These are phyloP conservation scores for Tilletiaria anomala DNA, from an alignment of 1,284 basidiomycete genomes.

Conservation along the genomic window DNA sequence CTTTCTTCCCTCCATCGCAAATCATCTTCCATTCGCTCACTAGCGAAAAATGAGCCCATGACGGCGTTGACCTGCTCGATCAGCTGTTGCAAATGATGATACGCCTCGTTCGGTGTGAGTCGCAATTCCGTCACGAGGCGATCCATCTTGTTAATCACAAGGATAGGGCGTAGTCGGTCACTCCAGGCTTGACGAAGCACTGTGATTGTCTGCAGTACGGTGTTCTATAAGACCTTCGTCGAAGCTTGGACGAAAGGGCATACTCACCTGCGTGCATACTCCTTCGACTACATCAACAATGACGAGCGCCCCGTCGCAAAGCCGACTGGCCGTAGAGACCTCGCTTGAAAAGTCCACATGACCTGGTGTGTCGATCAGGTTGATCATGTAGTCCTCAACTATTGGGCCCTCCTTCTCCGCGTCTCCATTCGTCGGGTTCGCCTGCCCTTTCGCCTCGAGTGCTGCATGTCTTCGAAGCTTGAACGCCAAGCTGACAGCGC, in stretches of 20 bases:
- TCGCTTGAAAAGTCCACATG: constrained; percentile 98
- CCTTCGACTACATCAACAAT: constrained; percentile 98
- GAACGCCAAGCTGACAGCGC: constrained; percentile 50
- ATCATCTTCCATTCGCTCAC: constrained; percentile 87
- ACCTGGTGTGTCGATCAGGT: constrained; percentile 96
- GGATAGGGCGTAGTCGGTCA: constrained; percentile 72
- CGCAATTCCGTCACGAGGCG: constrained; percentile 86
- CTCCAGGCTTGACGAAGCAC: constrained; percentile 91
- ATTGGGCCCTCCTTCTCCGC: neutral
- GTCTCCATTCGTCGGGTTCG: neutral
- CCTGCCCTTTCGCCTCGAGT: constrained; percentile 5
- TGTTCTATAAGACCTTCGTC: neutral
- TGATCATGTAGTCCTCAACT: constrained; percentile 56
- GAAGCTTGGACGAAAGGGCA: neutral
- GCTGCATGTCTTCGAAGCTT: constrained; percentile 23
- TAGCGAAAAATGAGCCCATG: constrained; percentile 89
- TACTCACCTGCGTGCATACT: constrained; percentile 66
- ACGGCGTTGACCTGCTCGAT: constrained; percentile 98
- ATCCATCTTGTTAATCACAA: constrained; percentile 96
- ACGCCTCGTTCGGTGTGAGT: constrained; percentile 77
- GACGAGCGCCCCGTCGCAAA: constrained; percentile 90
- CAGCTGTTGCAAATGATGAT: constrained; percentile 79
- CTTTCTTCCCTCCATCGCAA: constrained; percentile 81
- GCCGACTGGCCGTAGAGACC: constrained; percentile 78
- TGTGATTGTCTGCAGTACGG: constrained; percentile 62